These are phyloP conservation scores for Mycena rebaudengoi DNA, from an alignment of 768 basidiomycete genomes.

Conservation along the genomic window DNA sequence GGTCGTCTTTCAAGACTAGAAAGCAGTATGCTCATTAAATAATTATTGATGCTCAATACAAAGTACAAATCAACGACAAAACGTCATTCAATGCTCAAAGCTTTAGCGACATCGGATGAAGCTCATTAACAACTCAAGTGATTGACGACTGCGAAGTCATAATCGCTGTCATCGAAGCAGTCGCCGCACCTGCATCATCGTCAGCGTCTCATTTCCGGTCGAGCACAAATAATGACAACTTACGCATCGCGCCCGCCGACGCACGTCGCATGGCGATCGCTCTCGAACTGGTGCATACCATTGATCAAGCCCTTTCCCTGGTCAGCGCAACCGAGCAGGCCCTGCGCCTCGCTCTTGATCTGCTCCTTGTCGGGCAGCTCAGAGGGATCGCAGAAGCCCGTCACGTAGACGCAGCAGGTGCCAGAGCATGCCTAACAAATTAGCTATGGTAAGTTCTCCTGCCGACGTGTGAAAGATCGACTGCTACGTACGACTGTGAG, in stretches of 20 bases:
- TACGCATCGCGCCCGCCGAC: neutral
- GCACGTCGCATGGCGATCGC: neutral
- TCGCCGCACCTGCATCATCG: neutral
- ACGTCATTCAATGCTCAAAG: too few relatives aligned
- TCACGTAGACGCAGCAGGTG: neutral
- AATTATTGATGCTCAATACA: too few relatives aligned
- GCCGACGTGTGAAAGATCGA: neutral
- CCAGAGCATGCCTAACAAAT: neutral
- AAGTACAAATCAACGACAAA: too few relatives aligned
- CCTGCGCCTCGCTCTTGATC: neutral
- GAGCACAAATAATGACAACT: neutral
- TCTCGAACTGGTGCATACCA: neutral
- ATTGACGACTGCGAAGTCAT: neutral
- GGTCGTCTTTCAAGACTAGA: too few relatives aligned
- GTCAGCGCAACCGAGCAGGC: neutral
- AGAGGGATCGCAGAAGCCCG: neutral
- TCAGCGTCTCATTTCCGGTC: neutral
- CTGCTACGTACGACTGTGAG: neutral
- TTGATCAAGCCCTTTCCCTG: neutral
- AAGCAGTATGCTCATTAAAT: too few relatives aligned
- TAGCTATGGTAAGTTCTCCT: too few relatives aligned
- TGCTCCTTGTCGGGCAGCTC: neutral
- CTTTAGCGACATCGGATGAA: too few relatives aligned
- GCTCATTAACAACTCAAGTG: too few relatives aligned
- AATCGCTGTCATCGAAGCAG: neutral